Evolutionary conservation across 129 eudicot species (phyloP).

Genomic region (Pulicaria dysenterica): DNA sequence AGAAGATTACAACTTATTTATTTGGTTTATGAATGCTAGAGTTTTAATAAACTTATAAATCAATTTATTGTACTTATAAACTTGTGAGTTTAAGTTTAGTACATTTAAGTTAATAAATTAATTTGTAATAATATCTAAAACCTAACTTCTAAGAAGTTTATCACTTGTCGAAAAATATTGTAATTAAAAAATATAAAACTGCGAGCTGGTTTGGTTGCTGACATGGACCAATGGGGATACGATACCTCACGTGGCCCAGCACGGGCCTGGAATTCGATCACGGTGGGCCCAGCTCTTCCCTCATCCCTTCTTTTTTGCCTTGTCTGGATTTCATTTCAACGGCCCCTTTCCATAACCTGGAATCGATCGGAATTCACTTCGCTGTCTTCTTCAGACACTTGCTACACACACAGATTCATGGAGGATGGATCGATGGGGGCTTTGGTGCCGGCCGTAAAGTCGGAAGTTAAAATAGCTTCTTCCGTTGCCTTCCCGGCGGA

Average conservation of each 20-base stretch:
- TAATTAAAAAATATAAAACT: background rate
- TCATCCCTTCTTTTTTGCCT: conserved; percentile 19
- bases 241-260: conserved; percentile 32
- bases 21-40: too few relatives aligned
- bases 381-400: conserved; percentile 6
- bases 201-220: conserved; percentile 5
- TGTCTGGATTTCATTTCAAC: conserved; percentile 7
- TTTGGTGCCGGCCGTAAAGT: conserved; percentile 62
- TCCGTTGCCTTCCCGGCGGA: conserved; percentile 32
- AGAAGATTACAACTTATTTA: too few relatives aligned
- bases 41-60: too few relatives aligned
- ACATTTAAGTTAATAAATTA: too few relatives aligned
- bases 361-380: conserved; percentile 14
- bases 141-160: too few relatives aligned
- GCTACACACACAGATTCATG: conserved; percentile 21
- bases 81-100: too few relatives aligned
- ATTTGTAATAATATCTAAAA: too few relatives aligned
- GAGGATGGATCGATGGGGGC: conserved; percentile 54
- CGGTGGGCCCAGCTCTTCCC: background rate
- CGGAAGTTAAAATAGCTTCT: conserved; percentile 23
- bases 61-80: too few relatives aligned
- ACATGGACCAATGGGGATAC: conserved; percentile 29
- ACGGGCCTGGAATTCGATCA: conserved; percentile 31
- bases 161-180: too few relatives aligned
- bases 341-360: conserved; percentile 4